Conservation (phyloP, 805 yeast species). For the Cyberlindnera xylosilytica region DNA sequence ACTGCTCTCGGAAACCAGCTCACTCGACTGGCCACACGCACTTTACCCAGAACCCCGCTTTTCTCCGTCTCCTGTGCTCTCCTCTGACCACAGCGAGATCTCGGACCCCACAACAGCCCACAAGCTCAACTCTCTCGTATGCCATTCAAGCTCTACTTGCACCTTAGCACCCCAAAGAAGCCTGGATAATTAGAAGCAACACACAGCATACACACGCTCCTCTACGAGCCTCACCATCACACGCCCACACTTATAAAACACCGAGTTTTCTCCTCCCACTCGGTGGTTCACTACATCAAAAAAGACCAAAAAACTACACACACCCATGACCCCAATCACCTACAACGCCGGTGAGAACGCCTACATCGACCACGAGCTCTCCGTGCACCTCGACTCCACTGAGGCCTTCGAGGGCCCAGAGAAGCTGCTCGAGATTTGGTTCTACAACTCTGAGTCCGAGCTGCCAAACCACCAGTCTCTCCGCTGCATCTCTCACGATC, state of each 20-base stretch:
- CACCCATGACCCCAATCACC: slow-evolving; percentile 32
- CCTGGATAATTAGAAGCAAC: slow-evolving; percentile 19
- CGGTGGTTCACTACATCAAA: slow-evolving; percentile 8
- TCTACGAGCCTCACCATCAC: not conserved
- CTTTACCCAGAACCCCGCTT: not conserved
- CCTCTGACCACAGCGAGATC: not conserved
- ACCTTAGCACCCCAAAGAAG: slow-evolving; percentile 22
- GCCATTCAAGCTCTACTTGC: slow-evolving; percentile 19
- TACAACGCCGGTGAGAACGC: slow-evolving; percentile 37
- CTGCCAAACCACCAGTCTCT: slow-evolving; percentile 45
- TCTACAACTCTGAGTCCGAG: slow-evolving; percentile 49
- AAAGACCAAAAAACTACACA: not conserved
- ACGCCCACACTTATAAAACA: not conserved
- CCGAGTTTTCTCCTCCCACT: slow-evolving; percentile 21
- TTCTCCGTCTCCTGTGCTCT: not conserved
- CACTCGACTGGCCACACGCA: not conserved
- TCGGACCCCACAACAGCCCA: not conserved
- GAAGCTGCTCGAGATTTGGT: slow-evolving; percentile 88
- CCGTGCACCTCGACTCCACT: slow-evolving; percentile 78
- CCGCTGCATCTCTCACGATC: slow-evolving; percentile 58
- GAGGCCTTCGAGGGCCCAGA: slow-evolving; percentile 98
- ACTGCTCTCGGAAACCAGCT: not conserved
- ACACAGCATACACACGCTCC: not conserved
- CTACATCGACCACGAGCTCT: slow-evolving; percentile 74
- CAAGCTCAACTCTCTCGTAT: slow-evolving; percentile 4